Evolutionary conservation across 1,139 yeast species (phyloP).

Genomic region (Trichomonascaceae sp.): DNA sequence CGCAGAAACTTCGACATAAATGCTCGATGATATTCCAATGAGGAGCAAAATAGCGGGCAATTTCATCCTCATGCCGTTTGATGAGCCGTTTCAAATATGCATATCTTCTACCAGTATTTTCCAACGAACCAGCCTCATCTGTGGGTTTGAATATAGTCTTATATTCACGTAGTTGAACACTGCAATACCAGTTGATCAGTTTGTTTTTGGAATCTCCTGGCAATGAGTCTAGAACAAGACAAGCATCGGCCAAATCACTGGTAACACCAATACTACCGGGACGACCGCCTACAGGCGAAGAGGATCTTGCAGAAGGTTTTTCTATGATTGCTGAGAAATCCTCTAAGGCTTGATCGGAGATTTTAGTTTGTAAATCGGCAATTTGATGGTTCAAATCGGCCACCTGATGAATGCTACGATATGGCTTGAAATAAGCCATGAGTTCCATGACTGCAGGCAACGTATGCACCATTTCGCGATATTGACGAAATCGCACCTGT

Average conservation of each 20-base stretch:
- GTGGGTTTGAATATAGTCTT: slow-evolving; percentile 63
- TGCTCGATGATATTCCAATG: slow-evolving; percentile 66
- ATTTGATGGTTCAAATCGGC: slow-evolving; percentile 62
- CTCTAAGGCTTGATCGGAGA: slow-evolving; percentile 65
- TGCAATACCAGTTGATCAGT: slow-evolving; percentile 69
- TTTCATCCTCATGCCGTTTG: slow-evolving; percentile 50
- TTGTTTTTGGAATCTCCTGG: slow-evolving; percentile 57
- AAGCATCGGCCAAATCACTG: slow-evolving; percentile 47
- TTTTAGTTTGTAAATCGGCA: slow-evolving; percentile 54
- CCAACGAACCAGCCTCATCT: slow-evolving; percentile 93
- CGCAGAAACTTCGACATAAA: slow-evolving; percentile 59
- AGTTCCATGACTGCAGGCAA: slow-evolving; percentile 76
- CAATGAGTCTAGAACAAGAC: slow-evolving; percentile 63
- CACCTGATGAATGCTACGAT: slow-evolving; percentile 77
- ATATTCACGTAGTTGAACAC: slow-evolving; percentile 65
- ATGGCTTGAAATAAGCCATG: slow-evolving; percentile 69
- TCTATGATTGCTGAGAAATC: slow-evolving; percentile 55
- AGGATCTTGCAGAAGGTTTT: slow-evolving; percentile 22
- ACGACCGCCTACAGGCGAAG: slow-evolving; percentile 19
- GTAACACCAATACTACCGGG: slow-evolving; percentile 25
- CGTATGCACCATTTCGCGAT: slow-evolving; percentile 60
- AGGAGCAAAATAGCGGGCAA: slow-evolving; percentile 53
- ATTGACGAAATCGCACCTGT: slow-evolving; percentile 45
- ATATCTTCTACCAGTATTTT: slow-evolving; percentile 74
- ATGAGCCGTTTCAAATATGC: slow-evolving; percentile 73